phyloP scores from a whole-genome alignment of 2,329 filamentous ascomycete genomes.

The Penicillium concentricum region DNA sequence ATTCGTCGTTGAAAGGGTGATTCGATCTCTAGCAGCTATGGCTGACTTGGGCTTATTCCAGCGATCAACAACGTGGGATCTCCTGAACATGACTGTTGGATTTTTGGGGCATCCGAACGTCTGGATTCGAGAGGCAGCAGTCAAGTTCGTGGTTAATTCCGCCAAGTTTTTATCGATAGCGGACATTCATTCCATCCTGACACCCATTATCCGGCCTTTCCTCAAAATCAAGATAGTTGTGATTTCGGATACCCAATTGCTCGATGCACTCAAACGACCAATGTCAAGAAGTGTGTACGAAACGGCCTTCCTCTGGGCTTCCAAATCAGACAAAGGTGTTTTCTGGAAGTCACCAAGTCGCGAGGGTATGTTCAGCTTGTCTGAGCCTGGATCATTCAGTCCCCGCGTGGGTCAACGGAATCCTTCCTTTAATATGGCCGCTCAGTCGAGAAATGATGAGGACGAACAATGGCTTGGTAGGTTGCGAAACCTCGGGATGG shows the following conservation, averaged over 20 bases:
- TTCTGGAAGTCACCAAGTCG: conserved; percentile 83
- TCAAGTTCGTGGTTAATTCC: conserved; percentile 76
- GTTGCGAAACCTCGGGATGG: conserved; percentile 79
- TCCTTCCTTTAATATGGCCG: conserved; percentile 51
- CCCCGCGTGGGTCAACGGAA: conserved; percentile 55
- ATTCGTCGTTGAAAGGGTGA: conserved; percentile 85
- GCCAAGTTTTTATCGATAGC: conserved; percentile 73
- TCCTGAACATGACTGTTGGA: conserved; percentile 77
- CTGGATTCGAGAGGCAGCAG: conserved; percentile 90
- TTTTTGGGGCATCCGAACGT: conserved; percentile 93
- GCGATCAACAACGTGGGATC: conserved; percentile 78
- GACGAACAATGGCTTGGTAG: conserved; percentile 91
- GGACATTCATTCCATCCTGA: conserved; percentile 78
- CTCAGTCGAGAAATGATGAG: conserved; percentile 76
- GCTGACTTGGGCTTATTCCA: conserved; percentile 85
- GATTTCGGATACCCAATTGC: conserved; percentile 69
- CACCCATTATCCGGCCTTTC: conserved; percentile 78
- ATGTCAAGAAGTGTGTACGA: conserved; percentile 79
- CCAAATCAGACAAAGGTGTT: conserved; percentile 72
- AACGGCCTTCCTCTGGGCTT: conserved; percentile 80
- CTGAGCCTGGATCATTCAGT: conserved; percentile 56
- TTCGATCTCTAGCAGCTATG: conserved; percentile 84
- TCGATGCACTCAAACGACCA: conserved; percentile 81
- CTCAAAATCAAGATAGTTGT: conserved; percentile 70
- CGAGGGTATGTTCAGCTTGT: conserved; percentile 67